These are phyloP conservation scores for Thielaviopsis populi DNA, from an alignment of 2,329 filamentous ascomycete species.

Conservation along the genomic window DNA sequence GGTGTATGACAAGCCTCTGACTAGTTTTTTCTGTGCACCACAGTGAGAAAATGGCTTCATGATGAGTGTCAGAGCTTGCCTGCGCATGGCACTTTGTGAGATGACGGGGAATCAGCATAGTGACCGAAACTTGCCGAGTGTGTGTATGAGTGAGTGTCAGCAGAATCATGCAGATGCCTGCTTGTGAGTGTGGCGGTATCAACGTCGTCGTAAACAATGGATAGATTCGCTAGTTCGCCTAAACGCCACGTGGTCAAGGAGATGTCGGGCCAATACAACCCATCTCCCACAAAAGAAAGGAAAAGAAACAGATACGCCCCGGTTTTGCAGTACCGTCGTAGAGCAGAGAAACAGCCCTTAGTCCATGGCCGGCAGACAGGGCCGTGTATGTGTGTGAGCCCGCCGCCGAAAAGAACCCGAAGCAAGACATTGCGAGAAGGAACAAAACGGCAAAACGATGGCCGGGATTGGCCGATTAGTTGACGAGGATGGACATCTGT, in stretches of 20 bases:
- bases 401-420: neutral
- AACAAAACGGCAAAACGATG: neutral
- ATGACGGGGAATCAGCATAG: neutral
- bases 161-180: neutral
- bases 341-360: neutral
- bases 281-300: neutral
- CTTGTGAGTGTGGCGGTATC: neutral
- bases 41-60: neutral
- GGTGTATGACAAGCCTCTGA: neutral
- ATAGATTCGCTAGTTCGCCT: constrained; percentile 7
- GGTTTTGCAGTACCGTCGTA: neutral
- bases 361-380: neutral
- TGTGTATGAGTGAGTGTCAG: too few relatives aligned
- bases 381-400: neutral
- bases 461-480: constrained; percentile 23
- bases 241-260: neutral
- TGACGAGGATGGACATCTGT: constrained; percentile 26
- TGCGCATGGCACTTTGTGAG: neutral
- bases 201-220: neutral
- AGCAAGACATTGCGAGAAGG: neutral
- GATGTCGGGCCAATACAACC: neutral
- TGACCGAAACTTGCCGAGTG: neutral
- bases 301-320: neutral
- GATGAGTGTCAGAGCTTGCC: neutral
- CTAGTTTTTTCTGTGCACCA: neutral